Percentiles rank a stretch among this genome's conserved stretches.
phyloP scores from a whole-genome alignment of 495 filamentous ascomycete species.

The Hypoxylon perforatum region DNA sequence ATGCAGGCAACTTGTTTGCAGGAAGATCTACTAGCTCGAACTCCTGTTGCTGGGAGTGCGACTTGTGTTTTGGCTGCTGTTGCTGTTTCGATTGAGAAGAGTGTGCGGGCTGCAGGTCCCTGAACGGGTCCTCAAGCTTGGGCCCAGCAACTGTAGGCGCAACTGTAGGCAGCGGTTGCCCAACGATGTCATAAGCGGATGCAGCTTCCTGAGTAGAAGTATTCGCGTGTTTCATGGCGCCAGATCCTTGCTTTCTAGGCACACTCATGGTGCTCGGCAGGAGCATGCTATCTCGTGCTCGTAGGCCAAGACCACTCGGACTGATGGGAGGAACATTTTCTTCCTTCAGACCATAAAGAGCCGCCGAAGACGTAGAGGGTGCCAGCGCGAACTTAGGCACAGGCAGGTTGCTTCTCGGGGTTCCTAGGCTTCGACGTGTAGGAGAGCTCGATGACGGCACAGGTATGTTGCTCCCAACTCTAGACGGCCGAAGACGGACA shows the following conservation, averaged over 20 bases:
- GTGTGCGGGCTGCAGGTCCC: too few species aligned
- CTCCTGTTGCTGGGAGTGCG: too few species aligned
- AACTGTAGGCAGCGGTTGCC: too few species aligned
- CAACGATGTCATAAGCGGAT: too few species aligned
- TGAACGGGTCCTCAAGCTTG: too few species aligned
- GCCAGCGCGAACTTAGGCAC: constrained; percentile 9
- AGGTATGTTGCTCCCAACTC: constrained; percentile 26
- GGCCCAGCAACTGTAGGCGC: too few species aligned
- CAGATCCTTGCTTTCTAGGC: background rate
- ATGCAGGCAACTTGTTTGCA: too few species aligned
- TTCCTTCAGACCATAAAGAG: constrained; percentile 15
- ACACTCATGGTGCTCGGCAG: constrained; percentile 6
- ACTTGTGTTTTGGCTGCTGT: too few species aligned
- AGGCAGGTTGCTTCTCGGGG: background rate
- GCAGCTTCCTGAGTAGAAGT: background rate
- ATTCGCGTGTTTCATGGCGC: background rate
- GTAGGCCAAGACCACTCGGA: constrained; percentile 7
- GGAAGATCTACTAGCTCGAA: too few species aligned
- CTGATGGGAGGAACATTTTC: constrained; percentile 38
- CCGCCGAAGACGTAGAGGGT: background rate
- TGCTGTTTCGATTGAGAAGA: too few species aligned
- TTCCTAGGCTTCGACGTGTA: background rate
- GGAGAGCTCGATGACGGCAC: background rate
- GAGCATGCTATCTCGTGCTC: constrained; percentile 20
- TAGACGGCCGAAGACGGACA: constrained; percentile 5